These are phyloP conservation scores for Termitomyces sp. DNA, from an alignment of 1,284 basidiomycete species.

Conservation along the genomic window DNA sequence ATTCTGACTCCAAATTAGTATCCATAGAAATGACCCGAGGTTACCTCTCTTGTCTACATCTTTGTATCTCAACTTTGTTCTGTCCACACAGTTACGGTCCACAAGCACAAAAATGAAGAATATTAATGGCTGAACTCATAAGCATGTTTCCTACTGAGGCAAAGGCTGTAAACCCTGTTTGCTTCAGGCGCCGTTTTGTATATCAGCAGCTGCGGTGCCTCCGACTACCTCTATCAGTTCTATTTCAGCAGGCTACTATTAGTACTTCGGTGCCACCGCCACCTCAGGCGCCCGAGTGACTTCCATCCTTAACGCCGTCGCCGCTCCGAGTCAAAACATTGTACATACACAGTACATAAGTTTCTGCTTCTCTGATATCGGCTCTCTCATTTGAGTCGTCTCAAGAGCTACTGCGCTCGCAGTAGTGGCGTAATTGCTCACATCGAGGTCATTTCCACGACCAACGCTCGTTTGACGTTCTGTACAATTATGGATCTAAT, in stretches of 20 bases:
- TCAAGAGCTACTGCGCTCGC: constrained; percentile 30
- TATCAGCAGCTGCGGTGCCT: constrained; percentile 27
- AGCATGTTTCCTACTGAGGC: constrained; percentile 26
- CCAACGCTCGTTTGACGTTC: constrained; percentile 26
- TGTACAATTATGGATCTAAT: too few relatives aligned
- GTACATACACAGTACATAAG: too few relatives aligned
- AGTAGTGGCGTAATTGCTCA: constrained; percentile 34
- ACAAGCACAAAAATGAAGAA: too few relatives aligned
- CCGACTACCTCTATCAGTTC: constrained; percentile 28
- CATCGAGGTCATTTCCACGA: constrained; percentile 33
- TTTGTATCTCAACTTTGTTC: too few relatives aligned
- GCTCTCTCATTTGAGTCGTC: constrained; percentile 25
- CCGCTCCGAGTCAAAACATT: too few relatives aligned
- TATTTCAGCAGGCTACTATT: too few relatives aligned
- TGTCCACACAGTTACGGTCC: too few relatives aligned
- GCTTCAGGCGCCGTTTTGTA: constrained; percentile 27
- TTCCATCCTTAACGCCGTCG: constrained; percentile 26
- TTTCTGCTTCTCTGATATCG: neutral
- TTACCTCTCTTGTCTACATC: too few relatives aligned
- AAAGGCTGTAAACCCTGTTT: constrained; percentile 28
- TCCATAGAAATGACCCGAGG: neutral
- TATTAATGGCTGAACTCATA: neutral
- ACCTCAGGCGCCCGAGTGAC: constrained; percentile 28
- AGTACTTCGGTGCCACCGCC: constrained; percentile 30
- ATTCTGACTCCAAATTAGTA: neutral